These are phyloP conservation scores for Cystobasidiaceae sp. DNA, from an alignment of 1,284 basidiomycete genomes.

Conservation along the genomic window DNA sequence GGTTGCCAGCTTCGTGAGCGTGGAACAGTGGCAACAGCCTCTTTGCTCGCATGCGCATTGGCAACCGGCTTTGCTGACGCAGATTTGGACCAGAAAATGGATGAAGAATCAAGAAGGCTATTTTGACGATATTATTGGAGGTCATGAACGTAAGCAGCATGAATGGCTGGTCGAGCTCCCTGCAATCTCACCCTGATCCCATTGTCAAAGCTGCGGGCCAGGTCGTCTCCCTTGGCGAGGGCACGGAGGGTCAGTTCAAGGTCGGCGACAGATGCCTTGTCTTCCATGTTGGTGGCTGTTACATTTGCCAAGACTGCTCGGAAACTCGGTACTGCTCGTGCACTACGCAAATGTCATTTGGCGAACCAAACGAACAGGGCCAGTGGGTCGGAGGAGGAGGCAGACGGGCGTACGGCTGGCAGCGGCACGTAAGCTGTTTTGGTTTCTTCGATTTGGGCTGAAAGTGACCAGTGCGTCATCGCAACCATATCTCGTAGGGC, in stretches of 20 bases:
- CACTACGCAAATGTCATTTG: conserved; percentile 7
- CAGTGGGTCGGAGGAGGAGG: conserved; percentile 5
- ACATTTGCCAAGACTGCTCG: conserved; percentile 14
- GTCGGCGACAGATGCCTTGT: conserved; percentile 14
- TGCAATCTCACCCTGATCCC: neutral
- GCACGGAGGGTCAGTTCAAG: neutral
- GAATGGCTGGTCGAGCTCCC: neutral
- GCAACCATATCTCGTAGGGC: no score
- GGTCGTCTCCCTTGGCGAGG: conserved; percentile 7
- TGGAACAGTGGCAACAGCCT: neutral
- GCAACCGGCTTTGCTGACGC: neutral
- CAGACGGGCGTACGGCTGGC: conserved; percentile 17
- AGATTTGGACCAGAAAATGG: conserved; percentile 1
- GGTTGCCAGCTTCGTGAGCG: conserved; percentile 14
- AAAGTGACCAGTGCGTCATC: no score
- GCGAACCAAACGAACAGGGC: neutral
- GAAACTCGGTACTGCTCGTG: conserved; percentile 19
- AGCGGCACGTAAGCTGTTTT: no score
- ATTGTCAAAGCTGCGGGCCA: conserved; percentile 5
- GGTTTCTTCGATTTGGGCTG: no score
- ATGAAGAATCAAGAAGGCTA: conserved; percentile 28
- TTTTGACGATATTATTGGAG: conserved; percentile 23
- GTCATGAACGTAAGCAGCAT: conserved; percentile 15
- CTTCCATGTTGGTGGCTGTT: conserved; percentile 24
- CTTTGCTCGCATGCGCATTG: neutral